Evolutionary conservation across 805 yeast genomes (phyloP).

Genomic region (Kuraishia molischiana): DNA sequence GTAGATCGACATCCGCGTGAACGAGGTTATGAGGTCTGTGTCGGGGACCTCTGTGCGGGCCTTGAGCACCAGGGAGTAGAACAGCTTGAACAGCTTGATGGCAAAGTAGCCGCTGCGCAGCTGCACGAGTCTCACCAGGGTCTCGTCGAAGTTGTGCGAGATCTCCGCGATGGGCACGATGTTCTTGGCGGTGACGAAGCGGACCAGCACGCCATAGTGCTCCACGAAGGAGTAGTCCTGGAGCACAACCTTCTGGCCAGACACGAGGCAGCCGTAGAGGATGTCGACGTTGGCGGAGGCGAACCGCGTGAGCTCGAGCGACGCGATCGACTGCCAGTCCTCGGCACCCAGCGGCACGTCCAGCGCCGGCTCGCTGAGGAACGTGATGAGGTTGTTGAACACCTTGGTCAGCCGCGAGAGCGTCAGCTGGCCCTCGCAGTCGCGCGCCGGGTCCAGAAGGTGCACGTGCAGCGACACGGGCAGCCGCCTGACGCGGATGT

Average conservation of each 20-base stretch:
- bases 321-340: constrained; percentile 20
- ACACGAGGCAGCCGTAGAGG: constrained; percentile 31
- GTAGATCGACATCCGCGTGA: constrained; percentile 19
- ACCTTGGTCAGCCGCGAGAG: constrained; percentile 20
- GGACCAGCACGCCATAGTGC: constrained; percentile 19
- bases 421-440: constrained; percentile 28
- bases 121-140: constrained; percentile 9
- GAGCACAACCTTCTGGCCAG: constrained; percentile 40
- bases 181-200: constrained; percentile 9
- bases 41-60: constrained; percentile 15
- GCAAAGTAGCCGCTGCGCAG: constrained; percentile 26
- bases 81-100: constrained; percentile 28
- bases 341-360: constrained; percentile 10
- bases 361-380: constrained; percentile 16
- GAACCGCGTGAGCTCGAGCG: constrained; percentile 13
- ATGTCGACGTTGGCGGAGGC: constrained; percentile 29
- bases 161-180: constrained; percentile 7
- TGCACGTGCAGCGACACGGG: constrained; percentile 73
- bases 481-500: constrained; percentile 65
- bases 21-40: constrained; percentile 18
- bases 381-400: constrained; percentile 22
- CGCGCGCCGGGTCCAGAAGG: constrained; percentile 38
- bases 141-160: not conserved
- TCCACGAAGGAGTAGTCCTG: constrained; percentile 43
- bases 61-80: constrained; percentile 15